Evolutionary conservation across 257 asterid species (phyloP).

Genomic region (Scutellaria baicalensis): DNA sequence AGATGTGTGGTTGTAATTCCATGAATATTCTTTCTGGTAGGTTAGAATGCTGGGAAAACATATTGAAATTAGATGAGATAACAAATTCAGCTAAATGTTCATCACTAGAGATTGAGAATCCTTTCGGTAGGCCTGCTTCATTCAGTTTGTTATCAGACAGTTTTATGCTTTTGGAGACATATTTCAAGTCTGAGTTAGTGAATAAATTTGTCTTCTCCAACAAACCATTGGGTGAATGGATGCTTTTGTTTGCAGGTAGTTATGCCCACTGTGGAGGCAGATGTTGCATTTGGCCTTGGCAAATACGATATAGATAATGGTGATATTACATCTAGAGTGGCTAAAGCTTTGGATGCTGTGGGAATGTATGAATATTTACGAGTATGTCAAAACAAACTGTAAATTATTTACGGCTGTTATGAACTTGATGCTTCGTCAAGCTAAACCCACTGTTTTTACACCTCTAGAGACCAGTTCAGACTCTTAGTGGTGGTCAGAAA

Average conservation of each 20-base stretch:
- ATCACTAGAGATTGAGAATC: background rate
- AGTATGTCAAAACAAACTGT: slow-evolving; percentile 35
- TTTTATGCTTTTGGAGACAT: background rate
- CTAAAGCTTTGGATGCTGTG: slow-evolving; percentile 73
- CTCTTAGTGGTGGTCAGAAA: slow-evolving; percentile 98
- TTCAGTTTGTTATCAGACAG: background rate
- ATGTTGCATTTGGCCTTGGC: slow-evolving; percentile 96
- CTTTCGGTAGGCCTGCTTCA: background rate
- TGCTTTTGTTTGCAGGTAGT: slow-evolving; percentile 58
- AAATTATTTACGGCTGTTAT: background rate
- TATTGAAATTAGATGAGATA: background rate
- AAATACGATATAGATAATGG: slow-evolving; percentile 42
- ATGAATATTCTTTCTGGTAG: background rate
- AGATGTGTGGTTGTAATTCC: no score
- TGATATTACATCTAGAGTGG: slow-evolving; percentile 63
- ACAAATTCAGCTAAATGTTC: background rate
- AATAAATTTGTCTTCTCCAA: background rate
- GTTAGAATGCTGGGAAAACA: background rate
- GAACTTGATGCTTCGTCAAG: background rate
- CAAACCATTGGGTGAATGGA: background rate
- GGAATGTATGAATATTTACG: slow-evolving; percentile 83
- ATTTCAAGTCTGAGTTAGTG: background rate
- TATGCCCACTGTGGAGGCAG: slow-evolving; percentile 99
- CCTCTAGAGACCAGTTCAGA: slow-evolving; percentile 83
- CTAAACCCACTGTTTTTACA: slow-evolving; percentile 2